Evolutionary conservation across 139 green algal species (phyloP).

Genomic region (Picocystis salinarum): DNA sequence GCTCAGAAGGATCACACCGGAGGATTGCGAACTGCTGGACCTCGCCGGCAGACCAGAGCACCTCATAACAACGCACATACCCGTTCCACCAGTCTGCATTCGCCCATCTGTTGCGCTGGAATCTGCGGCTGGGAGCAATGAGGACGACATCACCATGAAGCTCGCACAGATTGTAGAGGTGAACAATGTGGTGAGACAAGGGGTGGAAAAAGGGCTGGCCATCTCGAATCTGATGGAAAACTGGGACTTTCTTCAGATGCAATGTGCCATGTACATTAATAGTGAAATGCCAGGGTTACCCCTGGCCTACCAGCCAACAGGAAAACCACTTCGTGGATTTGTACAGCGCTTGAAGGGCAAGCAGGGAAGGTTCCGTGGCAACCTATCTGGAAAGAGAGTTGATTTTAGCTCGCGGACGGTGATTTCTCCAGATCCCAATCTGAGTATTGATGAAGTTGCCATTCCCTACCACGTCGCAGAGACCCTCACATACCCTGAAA

Average conservation of each 20-base stretch:
- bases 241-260: slow-evolving; percentile 84
- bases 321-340: slow-evolving; percentile 73
- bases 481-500: slow-evolving; percentile 84
- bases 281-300: slow-evolving; percentile 74
- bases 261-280: slow-evolving; percentile 82
- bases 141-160: slow-evolving; percentile 98
- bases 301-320: slow-evolving; percentile 29
- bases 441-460: slow-evolving; percentile 54
- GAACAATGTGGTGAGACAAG: slow-evolving; percentile 50
- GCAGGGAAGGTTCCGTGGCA: slow-evolving; percentile 88
- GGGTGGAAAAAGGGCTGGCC: slow-evolving; percentile 52
- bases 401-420: slow-evolving; percentile 93
- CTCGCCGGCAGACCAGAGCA: slow-evolving; percentile 54
- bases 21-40: slow-evolving; percentile 39
- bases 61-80: slow-evolving; percentile 62
- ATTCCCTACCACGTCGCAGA: slow-evolving; percentile 49
- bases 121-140: slow-evolving; percentile 55
- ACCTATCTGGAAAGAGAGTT: slow-evolving; percentile 90
- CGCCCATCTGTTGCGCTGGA: slow-evolving; percentile 95
- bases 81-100: slow-evolving; percentile 90
- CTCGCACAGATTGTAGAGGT: slow-evolving; percentile 71
- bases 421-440: slow-evolving; percentile 95
- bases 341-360: slow-evolving; percentile 98
- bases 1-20: slow-evolving; percentile 1
- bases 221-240: slow-evolving; percentile 73